phyloP scores from a whole-genome alignment of 2,329 filamentous ascomycete genomes.

The Simplicillium sp. region DNA sequence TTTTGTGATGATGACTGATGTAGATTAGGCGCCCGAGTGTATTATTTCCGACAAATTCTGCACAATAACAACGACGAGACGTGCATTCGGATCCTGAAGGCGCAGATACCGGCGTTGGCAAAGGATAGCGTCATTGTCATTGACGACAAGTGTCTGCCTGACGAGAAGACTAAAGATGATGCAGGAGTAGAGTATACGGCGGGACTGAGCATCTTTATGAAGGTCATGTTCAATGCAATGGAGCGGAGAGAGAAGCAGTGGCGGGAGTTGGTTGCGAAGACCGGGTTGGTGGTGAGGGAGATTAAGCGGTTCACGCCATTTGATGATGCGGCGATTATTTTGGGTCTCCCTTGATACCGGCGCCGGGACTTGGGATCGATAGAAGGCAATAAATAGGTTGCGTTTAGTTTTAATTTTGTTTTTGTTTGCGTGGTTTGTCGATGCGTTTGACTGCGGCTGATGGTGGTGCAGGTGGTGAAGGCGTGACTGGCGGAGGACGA shows the following conservation, averaged over 20 bases:
- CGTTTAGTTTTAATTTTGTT: too few species aligned
- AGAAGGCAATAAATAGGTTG: too few species aligned
- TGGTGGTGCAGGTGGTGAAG: too few species aligned
- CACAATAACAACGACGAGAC: conserved; percentile 16
- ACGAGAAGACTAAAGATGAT: conserved; percentile 8
- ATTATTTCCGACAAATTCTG: conserved; percentile 18
- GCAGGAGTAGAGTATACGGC: conserved; percentile 12
- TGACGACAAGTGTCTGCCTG: conserved; percentile 13
- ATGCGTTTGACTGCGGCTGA: too few species aligned
- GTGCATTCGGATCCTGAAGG: conserved; percentile 12
- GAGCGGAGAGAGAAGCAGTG: conserved; percentile 15
- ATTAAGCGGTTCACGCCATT: conserved; percentile 14
- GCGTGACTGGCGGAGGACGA: too few species aligned
- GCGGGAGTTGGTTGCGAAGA: conserved; percentile 10
- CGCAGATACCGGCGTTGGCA: conserved; percentile 10
- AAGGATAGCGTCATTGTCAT: conserved; percentile 13
- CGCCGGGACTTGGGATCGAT: too few species aligned
- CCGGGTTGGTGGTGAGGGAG: conserved; percentile 11
- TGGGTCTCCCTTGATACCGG: too few species aligned
- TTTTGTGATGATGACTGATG: neutral
- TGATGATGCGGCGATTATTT: conserved; percentile 12
- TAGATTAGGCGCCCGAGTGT: conserved; percentile 12
- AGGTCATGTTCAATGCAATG: conserved; percentile 14
- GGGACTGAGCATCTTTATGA: conserved; percentile 13
- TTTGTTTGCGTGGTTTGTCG: too few species aligned